A percentile compares a stretch with the other conserved stretches of the same genome.
phyloP scores from a whole-genome alignment of 2,329 filamentous ascomycete genomes.

The Diaporthe sp. region DNA sequence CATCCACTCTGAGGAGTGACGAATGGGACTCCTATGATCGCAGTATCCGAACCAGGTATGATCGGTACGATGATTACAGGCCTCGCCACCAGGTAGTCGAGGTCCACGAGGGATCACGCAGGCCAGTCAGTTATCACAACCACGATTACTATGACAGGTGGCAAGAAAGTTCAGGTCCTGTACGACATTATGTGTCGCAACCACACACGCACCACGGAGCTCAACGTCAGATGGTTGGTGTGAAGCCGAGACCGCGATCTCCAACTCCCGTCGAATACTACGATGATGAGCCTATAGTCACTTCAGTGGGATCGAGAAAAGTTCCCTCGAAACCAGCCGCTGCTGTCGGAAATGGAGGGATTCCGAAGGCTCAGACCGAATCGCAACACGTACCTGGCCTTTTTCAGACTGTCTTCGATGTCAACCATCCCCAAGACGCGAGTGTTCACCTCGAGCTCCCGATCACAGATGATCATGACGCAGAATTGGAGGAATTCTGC shows the following conservation, averaged over 20 bases:
- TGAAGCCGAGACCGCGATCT: background rate
- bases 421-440: background rate
- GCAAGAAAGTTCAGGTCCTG: background rate
- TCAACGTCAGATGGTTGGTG: background rate
- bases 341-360: background rate
- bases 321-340: no score
- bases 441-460: constrained; percentile 16
- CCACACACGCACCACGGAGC: background rate
- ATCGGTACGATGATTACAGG: background rate
- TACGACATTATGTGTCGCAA: background rate
- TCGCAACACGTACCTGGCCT: background rate
- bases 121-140: background rate
- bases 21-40: background rate
- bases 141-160: background rate
- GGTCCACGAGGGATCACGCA: background rate
- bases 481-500: background rate
- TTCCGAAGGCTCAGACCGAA: background rate
- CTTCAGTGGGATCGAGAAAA: background rate
- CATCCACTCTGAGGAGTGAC: constrained; percentile 10
- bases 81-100: background rate
- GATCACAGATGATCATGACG: background rate
- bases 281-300: background rate
- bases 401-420: constrained; percentile 15
- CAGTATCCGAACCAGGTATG: background rate
- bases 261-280: background rate